phyloP scores from a whole-genome alignment of 2,329 filamentous ascomycete species.

The Teratosphaeria nubilosa region DNA sequence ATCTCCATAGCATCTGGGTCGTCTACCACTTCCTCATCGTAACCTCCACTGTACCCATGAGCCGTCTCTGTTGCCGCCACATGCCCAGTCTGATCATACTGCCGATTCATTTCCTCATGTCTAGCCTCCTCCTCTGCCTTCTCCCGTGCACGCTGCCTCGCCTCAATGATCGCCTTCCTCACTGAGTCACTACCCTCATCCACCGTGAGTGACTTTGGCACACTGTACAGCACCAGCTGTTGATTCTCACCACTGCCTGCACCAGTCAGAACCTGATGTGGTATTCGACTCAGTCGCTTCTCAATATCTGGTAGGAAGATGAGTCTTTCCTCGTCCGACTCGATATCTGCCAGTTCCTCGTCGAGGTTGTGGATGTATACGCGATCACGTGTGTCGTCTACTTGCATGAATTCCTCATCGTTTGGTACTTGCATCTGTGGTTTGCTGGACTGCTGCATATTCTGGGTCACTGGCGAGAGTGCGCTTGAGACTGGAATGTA shows the following conservation, averaged over 20 bases:
- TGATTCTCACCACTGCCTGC: slow-evolving; percentile 48
- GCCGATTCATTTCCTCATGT: slow-evolving; percentile 23
- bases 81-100: slow-evolving; percentile 15
- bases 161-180: slow-evolving; percentile 72
- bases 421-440: background rate
- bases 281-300: slow-evolving; percentile 63
- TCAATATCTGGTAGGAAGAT: slow-evolving; percentile 80
- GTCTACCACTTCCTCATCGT: slow-evolving; percentile 17
- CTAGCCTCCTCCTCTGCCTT: slow-evolving; percentile 24
- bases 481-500: slow-evolving; percentile 50
- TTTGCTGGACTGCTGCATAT: slow-evolving; percentile 44
- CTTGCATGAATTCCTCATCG: slow-evolving; percentile 58
- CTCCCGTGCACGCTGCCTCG: slow-evolving; percentile 57
- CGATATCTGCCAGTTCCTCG: slow-evolving; percentile 66
- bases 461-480: background rate
- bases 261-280: slow-evolving; percentile 53
- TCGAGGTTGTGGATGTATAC: slow-evolving; percentile 89
- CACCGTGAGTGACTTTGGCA: slow-evolving; percentile 66
- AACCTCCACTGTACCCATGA: slow-evolving; percentile 22
- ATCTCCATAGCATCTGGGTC: slow-evolving; percentile 15
- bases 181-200: slow-evolving; percentile 64
- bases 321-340: slow-evolving; percentile 52
- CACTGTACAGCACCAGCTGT: slow-evolving; percentile 69
- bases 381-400: slow-evolving; percentile 79
- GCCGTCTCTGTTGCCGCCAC: slow-evolving; percentile 20